Conservation (phyloP, 2,329 filamentous ascomycete species). For the Leptodontidium sp. region DNA sequence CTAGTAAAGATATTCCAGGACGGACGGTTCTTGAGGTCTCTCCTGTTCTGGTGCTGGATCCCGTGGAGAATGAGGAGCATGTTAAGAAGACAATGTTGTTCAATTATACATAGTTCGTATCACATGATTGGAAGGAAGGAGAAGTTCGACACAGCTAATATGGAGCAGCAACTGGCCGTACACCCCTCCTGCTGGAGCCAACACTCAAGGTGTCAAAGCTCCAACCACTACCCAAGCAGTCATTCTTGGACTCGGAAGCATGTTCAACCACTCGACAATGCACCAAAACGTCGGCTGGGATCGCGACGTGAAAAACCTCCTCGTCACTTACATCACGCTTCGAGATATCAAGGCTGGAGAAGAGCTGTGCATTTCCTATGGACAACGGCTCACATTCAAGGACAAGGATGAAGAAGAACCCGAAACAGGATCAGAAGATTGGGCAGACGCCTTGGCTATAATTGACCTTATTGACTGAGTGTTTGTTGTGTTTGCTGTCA, state of each 20-base stretch:
- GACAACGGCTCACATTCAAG: constrained; percentile 47
- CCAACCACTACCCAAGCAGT: constrained; percentile 56
- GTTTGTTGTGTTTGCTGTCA: constrained; percentile 11
- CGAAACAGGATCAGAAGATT: constrained; percentile 38
- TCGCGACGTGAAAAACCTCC: constrained; percentile 53
- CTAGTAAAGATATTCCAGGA: constrained; percentile 54
- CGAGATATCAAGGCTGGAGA: constrained; percentile 59
- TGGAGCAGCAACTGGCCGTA: constrained; percentile 46
- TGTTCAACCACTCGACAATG: constrained; percentile 64
- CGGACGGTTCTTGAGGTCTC: constrained; percentile 59
- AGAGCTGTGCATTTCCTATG: constrained; percentile 58
- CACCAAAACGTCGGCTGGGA: constrained; percentile 64
- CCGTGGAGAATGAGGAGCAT: constrained; percentile 56
- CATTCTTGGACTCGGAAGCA: constrained; percentile 61
- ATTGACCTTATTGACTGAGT: constrained; percentile 46
- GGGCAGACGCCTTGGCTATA: constrained; percentile 42
- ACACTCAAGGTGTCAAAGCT: constrained; percentile 36
- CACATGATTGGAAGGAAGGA: constrained; percentile 19
- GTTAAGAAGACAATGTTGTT: constrained; percentile 59
- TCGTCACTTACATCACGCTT: constrained; percentile 59
- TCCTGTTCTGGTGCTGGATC: constrained; percentile 58
- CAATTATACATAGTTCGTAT: constrained; percentile 63
- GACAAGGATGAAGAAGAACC: constrained; percentile 45
- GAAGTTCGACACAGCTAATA: background rate
- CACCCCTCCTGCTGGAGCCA: constrained; percentile 36